Evolutionary conservation across 331 rosid species (phyloP).

Genomic region (Dryas integrifolia): DNA sequence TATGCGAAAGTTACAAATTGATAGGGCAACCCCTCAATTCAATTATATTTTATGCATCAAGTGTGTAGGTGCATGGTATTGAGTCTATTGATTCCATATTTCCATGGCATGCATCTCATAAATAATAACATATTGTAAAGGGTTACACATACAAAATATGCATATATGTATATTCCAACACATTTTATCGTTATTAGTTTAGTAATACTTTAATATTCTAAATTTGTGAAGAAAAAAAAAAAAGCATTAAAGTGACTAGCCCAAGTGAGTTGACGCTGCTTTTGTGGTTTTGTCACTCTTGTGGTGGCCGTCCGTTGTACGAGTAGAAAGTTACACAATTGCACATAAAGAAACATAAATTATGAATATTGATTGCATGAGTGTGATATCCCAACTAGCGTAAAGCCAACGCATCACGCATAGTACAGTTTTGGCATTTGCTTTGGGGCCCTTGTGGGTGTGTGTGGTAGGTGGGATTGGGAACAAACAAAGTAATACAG

Average conservation of each 20-base stretch:
- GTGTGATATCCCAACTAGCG: neutral
- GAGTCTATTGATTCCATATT: no score
- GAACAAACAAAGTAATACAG: neutral
- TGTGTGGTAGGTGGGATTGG: neutral
- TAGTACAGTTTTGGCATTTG: neutral
- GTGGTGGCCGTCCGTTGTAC: neutral
- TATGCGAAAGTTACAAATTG: neutral
- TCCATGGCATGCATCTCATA: no score
- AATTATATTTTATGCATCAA: neutral
- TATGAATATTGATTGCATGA: neutral
- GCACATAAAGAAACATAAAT: neutral
- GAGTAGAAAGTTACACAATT: neutral
- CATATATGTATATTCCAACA: no score
- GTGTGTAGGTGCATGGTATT: neutral
- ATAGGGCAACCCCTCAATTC: neutral
- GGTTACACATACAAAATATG: no score
- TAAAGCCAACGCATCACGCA: neutral
- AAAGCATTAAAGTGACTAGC: no score
- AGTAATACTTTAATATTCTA: no score
- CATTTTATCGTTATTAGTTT: no score
- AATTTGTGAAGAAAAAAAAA: no score
- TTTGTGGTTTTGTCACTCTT: neutral
- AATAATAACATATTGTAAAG: no score
- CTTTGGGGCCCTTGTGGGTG: no score
- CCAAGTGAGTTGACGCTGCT: neutral